phyloP scores from a whole-genome alignment of 2,329 filamentous ascomycete species.

The Epicoccum nigrum region DNA sequence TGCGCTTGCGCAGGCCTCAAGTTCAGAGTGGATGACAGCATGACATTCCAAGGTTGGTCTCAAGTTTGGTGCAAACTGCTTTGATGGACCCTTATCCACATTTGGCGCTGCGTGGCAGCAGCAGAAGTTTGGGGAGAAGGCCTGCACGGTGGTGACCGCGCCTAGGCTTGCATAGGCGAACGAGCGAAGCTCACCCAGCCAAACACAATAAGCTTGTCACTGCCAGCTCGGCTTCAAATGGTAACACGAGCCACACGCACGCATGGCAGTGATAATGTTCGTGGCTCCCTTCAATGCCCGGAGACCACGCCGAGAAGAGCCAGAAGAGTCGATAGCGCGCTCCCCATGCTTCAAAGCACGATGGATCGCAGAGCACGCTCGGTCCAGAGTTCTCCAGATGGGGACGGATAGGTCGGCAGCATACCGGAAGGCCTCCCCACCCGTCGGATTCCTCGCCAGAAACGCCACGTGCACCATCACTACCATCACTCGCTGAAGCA shows the following conservation, averaged over 20 bases:
- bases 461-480: constrained; percentile 6
- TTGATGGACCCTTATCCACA: not conserved
- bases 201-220: constrained; percentile 10
- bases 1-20: not conserved
- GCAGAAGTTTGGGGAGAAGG: not conserved
- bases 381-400: constrained; percentile 3
- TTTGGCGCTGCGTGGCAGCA: not conserved
- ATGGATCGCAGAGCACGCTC: not conserved
- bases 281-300: not conserved
- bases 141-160: constrained; percentile 11
- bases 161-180: constrained; percentile 1
- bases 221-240: constrained; percentile 5
- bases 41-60: constrained; percentile 6
- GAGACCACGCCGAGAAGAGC: not conserved
- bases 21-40: constrained; percentile 8
- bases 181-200: constrained; percentile 9
- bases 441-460: not conserved
- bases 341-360: not conserved
- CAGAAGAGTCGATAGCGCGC: not conserved
- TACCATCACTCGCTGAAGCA: not conserved
- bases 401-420: constrained; percentile 11
- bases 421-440: not conserved
- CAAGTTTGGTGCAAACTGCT: not conserved
- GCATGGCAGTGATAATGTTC: not conserved
- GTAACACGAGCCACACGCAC: not conserved